phyloP scores from a whole-genome alignment of 2,329 filamentous ascomycete genomes.

The Aspergillus amoenus region DNA sequence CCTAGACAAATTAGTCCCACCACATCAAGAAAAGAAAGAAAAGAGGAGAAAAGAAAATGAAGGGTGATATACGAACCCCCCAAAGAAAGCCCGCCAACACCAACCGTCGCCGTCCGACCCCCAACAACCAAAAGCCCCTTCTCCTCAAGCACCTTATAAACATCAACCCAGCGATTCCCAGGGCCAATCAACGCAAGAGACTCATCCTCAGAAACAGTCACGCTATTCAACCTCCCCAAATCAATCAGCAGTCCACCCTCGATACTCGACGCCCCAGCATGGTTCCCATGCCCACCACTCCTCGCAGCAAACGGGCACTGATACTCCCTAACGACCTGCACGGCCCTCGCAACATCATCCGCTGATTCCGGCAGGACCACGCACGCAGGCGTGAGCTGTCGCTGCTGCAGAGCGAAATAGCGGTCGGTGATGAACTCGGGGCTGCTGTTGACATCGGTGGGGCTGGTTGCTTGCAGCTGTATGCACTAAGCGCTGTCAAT shows the following conservation, averaged over 20 bases:
- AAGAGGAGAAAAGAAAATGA: no score
- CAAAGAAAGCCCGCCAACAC: slow-evolving; percentile 29
- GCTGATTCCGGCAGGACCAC: no score
- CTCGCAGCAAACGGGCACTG: slow-evolving; percentile 53
- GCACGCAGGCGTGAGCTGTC: no score
- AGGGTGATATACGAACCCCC: slow-evolving; percentile 9
- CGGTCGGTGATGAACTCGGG: no score
- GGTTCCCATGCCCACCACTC: slow-evolving; percentile 59
- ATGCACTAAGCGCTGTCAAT: no score
- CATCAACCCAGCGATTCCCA: slow-evolving; percentile 36
- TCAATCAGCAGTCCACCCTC: slow-evolving; percentile 39
- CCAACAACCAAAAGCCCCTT: slow-evolving; percentile 25
- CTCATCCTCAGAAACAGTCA: slow-evolving; percentile 28
- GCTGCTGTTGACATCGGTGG: no score
- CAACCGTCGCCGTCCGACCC: slow-evolving; percentile 29
- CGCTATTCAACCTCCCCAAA: slow-evolving; percentile 28
- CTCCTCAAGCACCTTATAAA: slow-evolving; percentile 30
- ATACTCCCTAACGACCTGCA: no score
- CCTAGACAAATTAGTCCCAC: no score
- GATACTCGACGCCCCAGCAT: slow-evolving; percentile 54
- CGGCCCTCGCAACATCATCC: no score
- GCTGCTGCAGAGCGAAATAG: no score
- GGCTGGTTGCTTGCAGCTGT: no score
- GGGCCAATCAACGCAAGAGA: slow-evolving; percentile 29
- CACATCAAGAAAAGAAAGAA: no score